Conservation (phyloP, 495 filamentous ascomycete species). For the Penicillium chermesinum region DNA sequence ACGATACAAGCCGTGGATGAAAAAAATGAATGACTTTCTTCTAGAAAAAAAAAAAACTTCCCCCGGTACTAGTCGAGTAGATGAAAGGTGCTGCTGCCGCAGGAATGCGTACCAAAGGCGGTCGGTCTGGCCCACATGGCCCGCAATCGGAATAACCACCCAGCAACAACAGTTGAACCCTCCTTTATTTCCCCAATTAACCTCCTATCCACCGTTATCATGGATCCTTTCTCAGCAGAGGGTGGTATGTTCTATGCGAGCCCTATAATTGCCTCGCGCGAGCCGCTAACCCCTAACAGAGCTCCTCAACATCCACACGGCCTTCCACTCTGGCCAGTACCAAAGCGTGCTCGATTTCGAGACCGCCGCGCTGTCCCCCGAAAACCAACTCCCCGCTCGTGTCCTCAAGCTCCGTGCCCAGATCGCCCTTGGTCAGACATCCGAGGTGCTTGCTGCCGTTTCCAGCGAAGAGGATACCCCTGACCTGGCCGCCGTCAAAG, state of each 20-base stretch:
- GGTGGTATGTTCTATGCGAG: constrained; percentile 50
- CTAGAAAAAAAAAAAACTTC: too few species aligned
- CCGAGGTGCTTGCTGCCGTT: constrained; percentile 64
- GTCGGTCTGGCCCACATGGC: constrained; percentile 22
- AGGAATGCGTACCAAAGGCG: constrained; percentile 14
- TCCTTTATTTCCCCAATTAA: constrained; percentile 9
- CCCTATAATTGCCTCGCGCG: neutral
- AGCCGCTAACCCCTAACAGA: constrained; percentile 46
- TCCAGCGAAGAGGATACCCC: constrained; percentile 56
- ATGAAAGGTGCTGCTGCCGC: too few species aligned
- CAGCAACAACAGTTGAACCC: constrained; percentile 18
- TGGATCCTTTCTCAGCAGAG: constrained; percentile 95
- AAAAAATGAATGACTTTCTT: too few species aligned
- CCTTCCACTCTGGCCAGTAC: constrained; percentile 93
- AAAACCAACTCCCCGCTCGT: constrained; percentile 73
- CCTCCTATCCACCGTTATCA: constrained; percentile 34
- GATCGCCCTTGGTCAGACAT: constrained; percentile 72
- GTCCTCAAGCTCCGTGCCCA: constrained; percentile 75
- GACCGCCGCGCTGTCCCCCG: constrained; percentile 64
- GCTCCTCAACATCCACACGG: constrained; percentile 90
- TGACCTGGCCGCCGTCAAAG: constrained; percentile 72
- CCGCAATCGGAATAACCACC: constrained; percentile 19
- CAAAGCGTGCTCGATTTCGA: constrained; percentile 75
- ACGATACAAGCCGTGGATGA: too few species aligned
- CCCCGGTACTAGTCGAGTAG: too few species aligned